phyloP scores from a whole-genome alignment of 306 rosid species.

The Vigna trinervia region DNA sequence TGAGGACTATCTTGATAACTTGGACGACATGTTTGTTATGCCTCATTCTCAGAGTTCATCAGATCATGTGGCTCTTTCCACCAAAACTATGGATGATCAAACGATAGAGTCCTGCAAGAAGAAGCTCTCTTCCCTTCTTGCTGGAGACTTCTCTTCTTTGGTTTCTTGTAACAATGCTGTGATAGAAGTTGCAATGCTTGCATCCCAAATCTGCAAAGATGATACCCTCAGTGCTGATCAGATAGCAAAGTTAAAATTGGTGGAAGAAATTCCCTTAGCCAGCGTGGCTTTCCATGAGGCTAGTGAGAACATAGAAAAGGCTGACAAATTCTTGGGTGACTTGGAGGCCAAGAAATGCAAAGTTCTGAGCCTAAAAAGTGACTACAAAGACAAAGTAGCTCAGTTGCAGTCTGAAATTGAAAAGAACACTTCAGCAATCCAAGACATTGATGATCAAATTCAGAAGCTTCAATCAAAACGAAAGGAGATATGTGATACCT shows the following conservation, averaged over 20 bases:
- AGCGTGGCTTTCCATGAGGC: slow-evolving; percentile 39
- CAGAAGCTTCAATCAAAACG: slow-evolving; percentile 36
- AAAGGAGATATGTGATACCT: neutral
- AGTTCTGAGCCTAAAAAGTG: slow-evolving; percentile 10
- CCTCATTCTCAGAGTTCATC: neutral
- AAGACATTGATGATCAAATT: slow-evolving; percentile 44
- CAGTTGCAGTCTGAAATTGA: slow-evolving; percentile 25
- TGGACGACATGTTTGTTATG: neutral
- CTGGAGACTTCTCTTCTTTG: slow-evolving; percentile 43
- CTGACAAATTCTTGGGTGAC: slow-evolving; percentile 33
- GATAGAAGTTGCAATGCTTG: neutral
- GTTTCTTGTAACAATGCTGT: slow-evolving; percentile 17
- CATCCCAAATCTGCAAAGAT: slow-evolving; percentile 18
- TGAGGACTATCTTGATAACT: neutral
- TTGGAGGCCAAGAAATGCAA: slow-evolving; percentile 40
- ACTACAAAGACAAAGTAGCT: slow-evolving; percentile 29
- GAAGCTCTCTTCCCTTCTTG: slow-evolving; percentile 47
- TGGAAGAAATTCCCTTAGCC: slow-evolving; percentile 38
- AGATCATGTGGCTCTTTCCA: neutral
- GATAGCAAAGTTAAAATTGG: slow-evolving; percentile 40
- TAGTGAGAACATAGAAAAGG: slow-evolving; percentile 16
- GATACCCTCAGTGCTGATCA: slow-evolving; percentile 39
- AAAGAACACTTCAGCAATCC: neutral
- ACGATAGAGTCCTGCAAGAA: slow-evolving; percentile 25
- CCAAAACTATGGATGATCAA: slow-evolving; percentile 12